A percentile compares a stretch with the other conserved stretches of the same genome.
Conservation (phyloP, 345 rosid species). For the Litchi chinensis region DNA sequence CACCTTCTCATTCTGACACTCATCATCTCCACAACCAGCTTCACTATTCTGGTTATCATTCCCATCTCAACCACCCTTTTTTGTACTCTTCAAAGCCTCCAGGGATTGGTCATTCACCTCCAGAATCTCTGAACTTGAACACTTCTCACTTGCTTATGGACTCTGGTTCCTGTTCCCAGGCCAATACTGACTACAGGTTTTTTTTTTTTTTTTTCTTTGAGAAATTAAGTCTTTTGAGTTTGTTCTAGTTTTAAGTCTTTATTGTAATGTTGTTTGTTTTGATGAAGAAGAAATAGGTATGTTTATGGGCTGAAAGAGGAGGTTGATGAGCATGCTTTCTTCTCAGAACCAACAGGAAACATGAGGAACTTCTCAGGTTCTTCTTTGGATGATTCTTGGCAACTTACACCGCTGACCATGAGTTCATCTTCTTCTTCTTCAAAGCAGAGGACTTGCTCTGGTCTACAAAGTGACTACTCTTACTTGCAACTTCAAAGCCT, state of each 20-base stretch:
- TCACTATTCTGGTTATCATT: conserved; percentile 32
- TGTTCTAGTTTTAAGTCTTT: not conserved
- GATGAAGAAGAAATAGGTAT: conserved; percentile 48
- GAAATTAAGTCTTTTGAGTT: not conserved
- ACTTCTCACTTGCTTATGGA: conserved; percentile 46
- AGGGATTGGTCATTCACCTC: conserved; percentile 34
- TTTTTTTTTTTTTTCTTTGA: conserved; percentile 29
- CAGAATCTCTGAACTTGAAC: conserved; percentile 27
- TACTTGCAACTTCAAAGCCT: conserved; percentile 59
- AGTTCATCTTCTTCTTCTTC: conserved; percentile 50
- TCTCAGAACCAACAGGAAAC: conserved; percentile 66
- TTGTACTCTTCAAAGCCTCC: conserved; percentile 44
- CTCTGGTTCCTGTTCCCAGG: conserved; percentile 39
- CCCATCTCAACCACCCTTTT: conserved; percentile 32
- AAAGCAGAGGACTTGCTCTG: conserved; percentile 45
- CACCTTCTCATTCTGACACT: conserved; percentile 40
- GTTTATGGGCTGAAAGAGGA: conserved; percentile 59
- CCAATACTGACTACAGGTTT: conserved; percentile 58
- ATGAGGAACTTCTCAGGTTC: conserved; percentile 58
- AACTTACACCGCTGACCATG: conserved; percentile 58
- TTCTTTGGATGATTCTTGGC: conserved; percentile 75
- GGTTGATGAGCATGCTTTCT: conserved; percentile 66
- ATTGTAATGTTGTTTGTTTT: not conserved
- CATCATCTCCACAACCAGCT: conserved; percentile 31
- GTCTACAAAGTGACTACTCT: conserved; percentile 49